Evolutionary conservation across 176 grass and related monocot species (phyloP).

Genomic region (Raddia distichophylla): DNA sequence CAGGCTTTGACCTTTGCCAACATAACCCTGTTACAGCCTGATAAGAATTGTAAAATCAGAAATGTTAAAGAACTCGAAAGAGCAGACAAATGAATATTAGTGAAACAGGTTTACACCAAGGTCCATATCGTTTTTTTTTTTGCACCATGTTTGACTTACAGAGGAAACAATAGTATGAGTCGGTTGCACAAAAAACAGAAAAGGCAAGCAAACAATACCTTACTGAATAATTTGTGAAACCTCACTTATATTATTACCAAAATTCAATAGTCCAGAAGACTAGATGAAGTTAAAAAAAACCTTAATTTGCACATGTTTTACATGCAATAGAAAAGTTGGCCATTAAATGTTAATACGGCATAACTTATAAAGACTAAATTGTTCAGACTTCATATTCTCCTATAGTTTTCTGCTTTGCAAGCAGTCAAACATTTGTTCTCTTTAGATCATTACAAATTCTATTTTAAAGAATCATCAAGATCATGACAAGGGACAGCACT

Average conservation of each 20-base stretch:
- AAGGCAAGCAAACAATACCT: constrained; percentile 3
- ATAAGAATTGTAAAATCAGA: constrained; percentile 32
- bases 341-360: neutral
- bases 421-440: constrained; percentile 9
- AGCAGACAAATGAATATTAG: constrained; percentile 14
- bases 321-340: neutral
- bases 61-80: constrained; percentile 42
- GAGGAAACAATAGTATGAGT: neutral
- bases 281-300: neutral
- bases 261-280: constrained; percentile 11
- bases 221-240: neutral
- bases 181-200: neutral
- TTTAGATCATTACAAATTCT: constrained; percentile 9
- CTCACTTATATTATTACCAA: constrained; percentile 16
- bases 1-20: constrained; percentile 96
- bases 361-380: constrained; percentile 8
- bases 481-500: neutral
- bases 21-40: constrained; percentile 91
- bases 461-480: constrained; percentile 1
- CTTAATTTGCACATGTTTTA: constrained; percentile 30
- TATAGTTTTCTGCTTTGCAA: neutral
- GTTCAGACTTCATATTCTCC: constrained; percentile 9
- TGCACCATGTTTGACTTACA: constrained; percentile 29
- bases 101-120: constrained; percentile 31
- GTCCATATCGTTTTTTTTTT: constrained; percentile 6